Base-by-base conservation (phyloP, 345 rosid species). In the Anacardium occidentale region DNA sequence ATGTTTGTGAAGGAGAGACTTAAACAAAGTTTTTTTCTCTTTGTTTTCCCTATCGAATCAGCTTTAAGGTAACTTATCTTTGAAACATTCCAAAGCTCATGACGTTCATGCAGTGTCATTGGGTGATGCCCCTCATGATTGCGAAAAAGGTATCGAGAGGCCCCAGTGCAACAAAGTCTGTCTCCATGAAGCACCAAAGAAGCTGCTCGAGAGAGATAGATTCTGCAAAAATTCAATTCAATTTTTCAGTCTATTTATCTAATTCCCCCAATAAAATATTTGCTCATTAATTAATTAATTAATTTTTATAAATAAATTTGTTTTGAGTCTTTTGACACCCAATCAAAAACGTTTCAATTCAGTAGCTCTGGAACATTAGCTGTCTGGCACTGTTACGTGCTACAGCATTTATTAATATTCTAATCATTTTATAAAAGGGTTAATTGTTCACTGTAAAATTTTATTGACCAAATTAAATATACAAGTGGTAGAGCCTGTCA, bases 41-140 rank as follows among this genome's bases (percentile, higher is more conserved):
- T 74, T 57, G 44, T 53, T 68, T 51, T 53, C 68, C 65, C n/a
- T 40, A 73, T 83, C 87, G 81, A 83, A 83, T 85, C 83, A 83
- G 69, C 71, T 66, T 75, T 64, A 62, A 70, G 80, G 83, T 85
- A 84, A 75, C 90, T 82, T 83, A 62, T 77, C 78, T 74, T 81
- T 84, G 73, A 84, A 83, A 84, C 88, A 80, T 79, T 81, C 85
- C 76, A 73, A 83, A 74, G 73, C 76, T 76, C 57, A 79, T 74
- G 79, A 84, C 74, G 83, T 69, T 71, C 83, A 83, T 85, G 88
- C 85, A 84, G 78, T 72, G 78, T 71, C 73, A 79, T 77, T 75
- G 74, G 77, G 64, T 45, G 67, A 74, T 67, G 70, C 72, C 64
- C 74, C 80, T 76, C 81, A 83, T 85, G 75, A 86, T 88, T 85